Conservation (phyloP, 1,139 yeast species). For the Kodamaea arcana region DNA sequence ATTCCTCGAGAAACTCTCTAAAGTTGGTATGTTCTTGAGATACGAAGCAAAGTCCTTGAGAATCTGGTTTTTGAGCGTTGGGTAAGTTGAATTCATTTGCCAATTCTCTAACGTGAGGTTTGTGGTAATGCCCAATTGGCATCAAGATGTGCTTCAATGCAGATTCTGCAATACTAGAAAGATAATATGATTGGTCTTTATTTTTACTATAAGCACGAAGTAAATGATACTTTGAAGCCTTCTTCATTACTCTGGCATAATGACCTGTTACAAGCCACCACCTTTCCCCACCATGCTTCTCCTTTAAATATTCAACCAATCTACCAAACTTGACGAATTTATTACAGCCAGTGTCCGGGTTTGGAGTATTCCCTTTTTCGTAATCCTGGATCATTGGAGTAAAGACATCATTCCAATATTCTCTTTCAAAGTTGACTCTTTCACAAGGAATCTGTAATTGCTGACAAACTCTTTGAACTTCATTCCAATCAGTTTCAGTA, state of each 20-base stretch:
- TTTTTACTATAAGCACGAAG: constrained; percentile 54
- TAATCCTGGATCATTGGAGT: constrained; percentile 84
- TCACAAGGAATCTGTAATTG: constrained; percentile 65
- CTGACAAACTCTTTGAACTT: constrained; percentile 63
- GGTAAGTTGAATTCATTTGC: constrained; percentile 56
- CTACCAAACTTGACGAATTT: constrained; percentile 81
- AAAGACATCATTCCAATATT: constrained; percentile 90
- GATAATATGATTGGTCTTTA: constrained; percentile 90
- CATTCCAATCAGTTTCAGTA: constrained; percentile 85
- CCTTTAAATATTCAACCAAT: constrained; percentile 52
- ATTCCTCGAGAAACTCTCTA: constrained; percentile 70
- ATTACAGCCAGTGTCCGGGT: constrained; percentile 92
- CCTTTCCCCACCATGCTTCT: constrained; percentile 17
- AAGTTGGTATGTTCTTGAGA: constrained; percentile 69
- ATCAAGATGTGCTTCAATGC: constrained; percentile 53
- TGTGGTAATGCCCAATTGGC: constrained; percentile 76
- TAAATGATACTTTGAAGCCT: constrained; percentile 35
- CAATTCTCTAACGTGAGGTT: constrained; percentile 66
- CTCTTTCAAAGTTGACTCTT: constrained; percentile 79
- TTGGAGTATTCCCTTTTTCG: constrained; percentile 76
- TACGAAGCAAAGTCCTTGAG: constrained; percentile 94
- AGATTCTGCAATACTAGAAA: constrained; percentile 58
- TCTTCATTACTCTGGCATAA: constrained; percentile 61
- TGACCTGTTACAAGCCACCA: constrained; percentile 98
- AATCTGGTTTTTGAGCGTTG: constrained; percentile 79